Conservation (phyloP, 73 alveolate species). For the Symbiodinium natans region DNA sequence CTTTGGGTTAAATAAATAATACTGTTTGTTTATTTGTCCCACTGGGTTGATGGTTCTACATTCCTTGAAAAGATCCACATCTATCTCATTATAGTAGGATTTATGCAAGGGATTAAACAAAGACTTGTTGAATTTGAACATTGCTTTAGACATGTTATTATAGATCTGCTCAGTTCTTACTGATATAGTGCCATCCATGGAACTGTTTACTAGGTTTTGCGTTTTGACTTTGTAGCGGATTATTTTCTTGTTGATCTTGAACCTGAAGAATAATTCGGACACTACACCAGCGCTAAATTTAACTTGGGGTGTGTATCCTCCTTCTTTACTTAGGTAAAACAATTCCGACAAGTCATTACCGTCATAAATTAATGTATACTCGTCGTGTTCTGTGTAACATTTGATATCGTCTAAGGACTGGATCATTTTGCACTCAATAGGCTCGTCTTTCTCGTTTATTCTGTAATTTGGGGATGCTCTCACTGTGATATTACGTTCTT, state of each 20-base stretch:
- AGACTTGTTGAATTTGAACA: neutral
- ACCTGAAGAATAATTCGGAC: neutral
- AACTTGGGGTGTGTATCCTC: conserved; percentile 1
- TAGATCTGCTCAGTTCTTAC: neutral
- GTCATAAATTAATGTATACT: neutral
- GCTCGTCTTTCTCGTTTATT: conserved; percentile 7
- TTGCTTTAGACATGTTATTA: neutral
- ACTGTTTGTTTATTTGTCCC: neutral
- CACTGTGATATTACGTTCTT: neutral
- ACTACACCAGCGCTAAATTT: conserved; percentile 17
- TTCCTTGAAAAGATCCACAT: conserved; percentile 23
- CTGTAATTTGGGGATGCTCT: neutral
- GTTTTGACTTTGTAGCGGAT: conserved; percentile 11
- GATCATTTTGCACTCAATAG: neutral
- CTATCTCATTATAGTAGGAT: conserved; percentile 57
- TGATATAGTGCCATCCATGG: conserved; percentile 34
- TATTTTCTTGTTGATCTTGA: neutral
- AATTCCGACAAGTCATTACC: neutral
- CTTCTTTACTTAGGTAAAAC: neutral
- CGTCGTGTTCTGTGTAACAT: neutral
- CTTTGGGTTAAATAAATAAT: neutral
- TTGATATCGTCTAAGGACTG: neutral
- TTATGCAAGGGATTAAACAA: conserved; percentile 27
- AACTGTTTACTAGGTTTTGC: neutral
- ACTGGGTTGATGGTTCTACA: conserved; percentile 20